phyloP scores from a whole-genome alignment of 345 rosid genomes.

The Sapria himalayana region DNA sequence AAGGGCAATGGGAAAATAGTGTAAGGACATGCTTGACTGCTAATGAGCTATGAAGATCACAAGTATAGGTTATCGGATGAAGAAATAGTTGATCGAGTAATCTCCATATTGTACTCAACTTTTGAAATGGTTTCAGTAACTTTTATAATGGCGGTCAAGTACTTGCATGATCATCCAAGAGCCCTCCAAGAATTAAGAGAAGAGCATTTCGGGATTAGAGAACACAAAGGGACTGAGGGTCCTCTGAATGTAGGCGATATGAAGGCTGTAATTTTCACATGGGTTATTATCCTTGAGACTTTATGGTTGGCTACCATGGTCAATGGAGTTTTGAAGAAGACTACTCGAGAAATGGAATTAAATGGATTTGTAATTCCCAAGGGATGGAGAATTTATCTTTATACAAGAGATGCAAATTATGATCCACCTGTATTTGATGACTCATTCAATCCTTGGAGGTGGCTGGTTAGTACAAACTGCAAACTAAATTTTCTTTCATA shows the following conservation, averaged over 20 bases:
- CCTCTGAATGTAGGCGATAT: constrained; percentile 28
- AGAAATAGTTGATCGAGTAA: constrained; percentile 65
- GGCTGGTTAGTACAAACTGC: constrained; percentile 60
- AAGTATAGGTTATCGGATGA: constrained; percentile 27
- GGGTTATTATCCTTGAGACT: constrained; percentile 59
- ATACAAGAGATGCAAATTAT: constrained; percentile 66
- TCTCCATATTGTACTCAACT: constrained; percentile 61
- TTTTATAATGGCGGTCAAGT: constrained; percentile 82
- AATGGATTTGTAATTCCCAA: constrained; percentile 62
- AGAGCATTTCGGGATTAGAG: constrained; percentile 31
- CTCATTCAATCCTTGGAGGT: constrained; percentile 93
- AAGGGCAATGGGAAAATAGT: constrained; percentile 22
- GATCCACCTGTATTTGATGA: constrained; percentile 44
- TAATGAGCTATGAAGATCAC: constrained; percentile 33
- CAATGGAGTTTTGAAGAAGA: constrained; percentile 66
- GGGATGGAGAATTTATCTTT: constrained; percentile 92
- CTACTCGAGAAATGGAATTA: constrained; percentile 54
- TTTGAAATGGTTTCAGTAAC: constrained; percentile 79
- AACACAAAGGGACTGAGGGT: constrained; percentile 20
- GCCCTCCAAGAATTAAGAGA: constrained; percentile 58
- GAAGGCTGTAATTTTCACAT: constrained; percentile 28
- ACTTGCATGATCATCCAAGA: constrained; percentile 53
- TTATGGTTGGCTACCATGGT: constrained; percentile 67
- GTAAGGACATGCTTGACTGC: constrained; percentile 46
- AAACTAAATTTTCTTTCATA: too few relatives aligned